Conservation (phyloP, 2,329 filamentous ascomycete species). For the Akanthomyces lecanii region DNA sequence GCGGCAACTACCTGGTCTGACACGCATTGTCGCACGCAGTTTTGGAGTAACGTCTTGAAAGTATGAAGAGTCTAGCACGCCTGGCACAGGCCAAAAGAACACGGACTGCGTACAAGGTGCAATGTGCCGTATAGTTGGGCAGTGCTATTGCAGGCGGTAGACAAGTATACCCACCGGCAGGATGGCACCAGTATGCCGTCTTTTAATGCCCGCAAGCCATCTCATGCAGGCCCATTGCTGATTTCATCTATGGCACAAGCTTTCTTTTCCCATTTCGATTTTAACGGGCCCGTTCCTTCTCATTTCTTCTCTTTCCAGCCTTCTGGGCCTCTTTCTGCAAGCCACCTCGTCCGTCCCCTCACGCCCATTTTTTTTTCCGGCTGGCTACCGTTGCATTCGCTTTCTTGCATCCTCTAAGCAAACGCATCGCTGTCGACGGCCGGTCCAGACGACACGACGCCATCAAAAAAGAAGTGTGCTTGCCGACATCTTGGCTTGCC, state of each 20-base stretch:
- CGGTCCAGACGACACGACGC: conserved; percentile 14
- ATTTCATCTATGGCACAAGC: neutral
- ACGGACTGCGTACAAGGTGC: neutral
- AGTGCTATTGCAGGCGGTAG: neutral
- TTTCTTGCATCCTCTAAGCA: conserved; percentile 1
- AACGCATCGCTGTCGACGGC: conserved; percentile 12
- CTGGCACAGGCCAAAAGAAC: neutral
- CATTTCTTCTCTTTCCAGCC: conserved; percentile 8
- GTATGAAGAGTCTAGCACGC: neutral
- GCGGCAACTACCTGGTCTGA: neutral
- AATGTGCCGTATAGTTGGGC: neutral
- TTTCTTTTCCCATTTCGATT: conserved; percentile 1
- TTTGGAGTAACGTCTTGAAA: neutral
- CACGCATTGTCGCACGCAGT: conserved; percentile 10
- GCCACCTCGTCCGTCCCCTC: conserved; percentile 11
- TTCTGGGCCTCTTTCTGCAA: conserved; percentile 12
- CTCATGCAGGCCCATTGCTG: neutral
- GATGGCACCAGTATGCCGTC: neutral
- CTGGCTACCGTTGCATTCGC: conserved; percentile 9
- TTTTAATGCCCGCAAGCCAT: conserved; percentile 8
- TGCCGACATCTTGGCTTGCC: conserved; percentile 7
- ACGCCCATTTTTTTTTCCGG: neutral
- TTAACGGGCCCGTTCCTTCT: conserved; percentile 5
- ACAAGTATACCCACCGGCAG: neutral
- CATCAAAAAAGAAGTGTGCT: neutral